Percentiles rank a stretch among this genome's conserved stretches.
phyloP scores from a whole-genome alignment of 345 rosid genomes.

The Citrus unshiu region DNA sequence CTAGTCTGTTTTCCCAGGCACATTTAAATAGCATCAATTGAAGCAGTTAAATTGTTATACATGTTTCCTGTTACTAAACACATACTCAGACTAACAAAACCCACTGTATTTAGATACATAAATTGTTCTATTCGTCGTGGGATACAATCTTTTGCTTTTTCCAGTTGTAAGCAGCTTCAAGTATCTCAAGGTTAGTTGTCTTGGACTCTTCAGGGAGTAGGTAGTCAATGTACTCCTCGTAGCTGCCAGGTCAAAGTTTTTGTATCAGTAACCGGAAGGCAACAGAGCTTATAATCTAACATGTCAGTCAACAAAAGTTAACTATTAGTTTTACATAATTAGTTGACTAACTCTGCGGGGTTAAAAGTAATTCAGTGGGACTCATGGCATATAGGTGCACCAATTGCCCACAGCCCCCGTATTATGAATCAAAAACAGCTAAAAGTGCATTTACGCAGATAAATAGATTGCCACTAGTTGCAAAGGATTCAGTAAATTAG shows the following conservation, averaged over 20 bases:
- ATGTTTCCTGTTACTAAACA: background rate
- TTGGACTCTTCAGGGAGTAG: conserved; percentile 79
- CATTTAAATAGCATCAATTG: background rate
- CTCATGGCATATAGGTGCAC: background rate
- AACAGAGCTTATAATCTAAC: background rate
- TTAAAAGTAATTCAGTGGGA: background rate
- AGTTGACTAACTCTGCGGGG: background rate
- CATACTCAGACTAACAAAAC: background rate
- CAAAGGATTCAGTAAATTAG: background rate
- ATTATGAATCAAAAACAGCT: background rate
- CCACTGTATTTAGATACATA: background rate
- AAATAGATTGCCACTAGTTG: background rate
- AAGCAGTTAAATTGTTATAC: background rate
- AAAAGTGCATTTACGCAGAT: background rate
- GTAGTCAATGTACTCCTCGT: conserved; percentile 69
- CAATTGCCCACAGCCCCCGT: background rate
- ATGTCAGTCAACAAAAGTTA: background rate
- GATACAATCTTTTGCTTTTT: conserved; percentile 59
- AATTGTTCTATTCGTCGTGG: conserved; percentile 27
- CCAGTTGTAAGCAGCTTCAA: conserved; percentile 81
- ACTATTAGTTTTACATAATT: background rate
- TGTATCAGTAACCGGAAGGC: background rate
- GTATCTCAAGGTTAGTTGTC: conserved; percentile 52
- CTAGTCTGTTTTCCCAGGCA: background rate
- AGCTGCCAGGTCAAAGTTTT: conserved; percentile 35